Percentiles rank a stretch among this genome's conserved stretches.
Evolutionary conservation across 2,329 filamentous ascomycete species (phyloP).

Genomic region (Ophiostoma tasmaniense): DNA sequence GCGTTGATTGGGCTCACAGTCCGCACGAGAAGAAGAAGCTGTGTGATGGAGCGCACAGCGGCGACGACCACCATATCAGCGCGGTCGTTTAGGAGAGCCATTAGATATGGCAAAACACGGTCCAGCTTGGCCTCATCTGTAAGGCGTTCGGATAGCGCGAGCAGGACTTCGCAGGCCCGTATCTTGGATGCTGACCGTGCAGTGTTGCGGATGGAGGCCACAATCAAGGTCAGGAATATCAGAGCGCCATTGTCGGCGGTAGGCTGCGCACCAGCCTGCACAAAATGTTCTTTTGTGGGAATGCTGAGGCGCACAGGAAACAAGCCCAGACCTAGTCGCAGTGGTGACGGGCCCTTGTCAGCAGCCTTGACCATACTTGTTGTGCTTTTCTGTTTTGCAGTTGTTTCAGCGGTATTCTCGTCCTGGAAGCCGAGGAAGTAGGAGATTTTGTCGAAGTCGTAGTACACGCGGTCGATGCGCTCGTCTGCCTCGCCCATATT

Average conservation of each 20-base stretch:
- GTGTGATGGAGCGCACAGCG: slow-evolving; percentile 77
- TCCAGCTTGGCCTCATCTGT: slow-evolving; percentile 96
- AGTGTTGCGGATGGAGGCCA: slow-evolving; percentile 81
- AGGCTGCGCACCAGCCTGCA: slow-evolving; percentile 51
- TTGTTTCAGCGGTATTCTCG: neutral
- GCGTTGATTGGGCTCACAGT: slow-evolving; percentile 76
- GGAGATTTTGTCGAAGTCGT: slow-evolving; percentile 96
- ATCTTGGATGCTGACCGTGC: slow-evolving; percentile 80
- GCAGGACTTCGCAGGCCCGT: slow-evolving; percentile 79
- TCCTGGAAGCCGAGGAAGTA: slow-evolving; percentile 78
- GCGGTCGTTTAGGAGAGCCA: slow-evolving; percentile 72
- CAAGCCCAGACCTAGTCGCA: slow-evolving; percentile 48
- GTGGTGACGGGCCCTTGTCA: slow-evolving; percentile 23
- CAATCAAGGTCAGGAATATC: slow-evolving; percentile 82
- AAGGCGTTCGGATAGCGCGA: slow-evolving; percentile 83
- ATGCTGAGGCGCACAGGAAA: slow-evolving; percentile 82
- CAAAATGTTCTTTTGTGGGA: slow-evolving; percentile 70
- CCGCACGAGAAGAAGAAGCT: slow-evolving; percentile 76
- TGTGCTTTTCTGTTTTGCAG: neutral
- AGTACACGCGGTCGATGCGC: slow-evolving; percentile 83
- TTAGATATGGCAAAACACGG: slow-evolving; percentile 81
- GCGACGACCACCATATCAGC: slow-evolving; percentile 78
- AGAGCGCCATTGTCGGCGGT: slow-evolving; percentile 79
- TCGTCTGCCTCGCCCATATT: slow-evolving; percentile 86
- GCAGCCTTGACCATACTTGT: slow-evolving; percentile 19